A percentile compares a stretch with the other conserved stretches of the same genome.
phyloP scores from a whole-genome alignment of 345 rosid species.

The Aurinia saxatilis region DNA sequence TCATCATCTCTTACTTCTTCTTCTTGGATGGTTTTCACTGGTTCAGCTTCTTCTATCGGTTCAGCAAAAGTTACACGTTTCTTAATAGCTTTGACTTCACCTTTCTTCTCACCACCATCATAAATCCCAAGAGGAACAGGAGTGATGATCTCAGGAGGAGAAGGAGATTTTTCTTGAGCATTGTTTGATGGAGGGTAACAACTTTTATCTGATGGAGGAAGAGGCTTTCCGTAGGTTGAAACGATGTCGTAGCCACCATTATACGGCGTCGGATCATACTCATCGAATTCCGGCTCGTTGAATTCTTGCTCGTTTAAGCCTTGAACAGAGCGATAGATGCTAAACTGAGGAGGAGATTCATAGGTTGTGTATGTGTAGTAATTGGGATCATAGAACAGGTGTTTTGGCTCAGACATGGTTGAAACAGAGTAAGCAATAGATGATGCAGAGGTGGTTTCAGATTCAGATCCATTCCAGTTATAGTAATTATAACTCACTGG shows the following conservation, averaged over 20 bases:
- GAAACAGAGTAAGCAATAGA: slow-evolving; percentile 43
- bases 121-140: slow-evolving; percentile 29
- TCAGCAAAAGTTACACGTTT: slow-evolving; percentile 22
- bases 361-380: slow-evolving; percentile 20
- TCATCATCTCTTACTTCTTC: slow-evolving; percentile 7
- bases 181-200: slow-evolving; percentile 51
- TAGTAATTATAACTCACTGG: slow-evolving; percentile 6
- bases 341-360: slow-evolving; percentile 32
- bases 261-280: slow-evolving; percentile 73
- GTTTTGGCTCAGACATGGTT: slow-evolving; percentile 32
- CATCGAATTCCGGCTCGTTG: slow-evolving; percentile 45
- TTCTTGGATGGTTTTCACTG: slow-evolving; percentile 1
- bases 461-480: slow-evolving; percentile 24
- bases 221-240: slow-evolving; percentile 60
- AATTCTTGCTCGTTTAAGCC: slow-evolving; percentile 44
- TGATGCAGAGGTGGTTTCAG: slow-evolving; percentile 19
- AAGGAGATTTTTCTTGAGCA: slow-evolving; percentile 6
- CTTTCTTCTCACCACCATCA: slow-evolving; percentile 20
- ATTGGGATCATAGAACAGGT: slow-evolving; percentile 24
- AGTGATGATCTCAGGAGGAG: slow-evolving; percentile 30
- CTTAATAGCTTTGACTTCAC: not conserved
- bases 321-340: slow-evolving; percentile 34
- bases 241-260: slow-evolving; percentile 59
- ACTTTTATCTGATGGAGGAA: slow-evolving; percentile 44
- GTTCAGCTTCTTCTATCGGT: slow-evolving; percentile 23